Conservation (phyloP, 371 early-diverging fungal species). For the Catenaria anguillulae region DNA sequence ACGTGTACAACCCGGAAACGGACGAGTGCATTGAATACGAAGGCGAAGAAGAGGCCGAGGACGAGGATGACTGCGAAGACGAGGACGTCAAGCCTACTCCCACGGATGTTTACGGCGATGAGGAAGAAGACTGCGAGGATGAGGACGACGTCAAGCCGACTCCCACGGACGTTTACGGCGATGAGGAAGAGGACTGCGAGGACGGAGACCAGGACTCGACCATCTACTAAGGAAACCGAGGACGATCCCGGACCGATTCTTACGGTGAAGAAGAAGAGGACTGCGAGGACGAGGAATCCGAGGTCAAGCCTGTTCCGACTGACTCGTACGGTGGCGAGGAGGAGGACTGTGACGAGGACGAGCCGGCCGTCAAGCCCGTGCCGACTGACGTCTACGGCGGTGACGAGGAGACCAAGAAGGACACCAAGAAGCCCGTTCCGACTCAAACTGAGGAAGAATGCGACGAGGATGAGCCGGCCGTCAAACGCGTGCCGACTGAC, state of each 20-base stretch:
- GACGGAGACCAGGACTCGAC: too few species aligned
- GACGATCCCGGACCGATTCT: not conserved
- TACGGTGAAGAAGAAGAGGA: not conserved
- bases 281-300: constrained; percentile 1
- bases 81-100: too few species aligned
- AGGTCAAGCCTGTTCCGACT: not conserved
- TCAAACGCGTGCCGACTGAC: not conserved
- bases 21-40: too few species aligned
- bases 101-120: too few species aligned
- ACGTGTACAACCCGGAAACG: too few species aligned
- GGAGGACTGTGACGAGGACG: not conserved
- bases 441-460: not conserved
- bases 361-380: not conserved
- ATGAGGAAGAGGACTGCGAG: not conserved
- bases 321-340: not conserved
- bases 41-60: too few species aligned
- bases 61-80: too few species aligned
- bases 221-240: not conserved
- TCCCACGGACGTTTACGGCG: not conserved
- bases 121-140: too few species aligned
- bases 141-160: too few species aligned
- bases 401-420: not conserved
- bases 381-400: too few species aligned
- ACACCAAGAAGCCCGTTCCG: not conserved
- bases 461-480: constrained; percentile 4